Conservation (phyloP, 345 rosid genomes). For the Sisymbrium irio region DNA sequence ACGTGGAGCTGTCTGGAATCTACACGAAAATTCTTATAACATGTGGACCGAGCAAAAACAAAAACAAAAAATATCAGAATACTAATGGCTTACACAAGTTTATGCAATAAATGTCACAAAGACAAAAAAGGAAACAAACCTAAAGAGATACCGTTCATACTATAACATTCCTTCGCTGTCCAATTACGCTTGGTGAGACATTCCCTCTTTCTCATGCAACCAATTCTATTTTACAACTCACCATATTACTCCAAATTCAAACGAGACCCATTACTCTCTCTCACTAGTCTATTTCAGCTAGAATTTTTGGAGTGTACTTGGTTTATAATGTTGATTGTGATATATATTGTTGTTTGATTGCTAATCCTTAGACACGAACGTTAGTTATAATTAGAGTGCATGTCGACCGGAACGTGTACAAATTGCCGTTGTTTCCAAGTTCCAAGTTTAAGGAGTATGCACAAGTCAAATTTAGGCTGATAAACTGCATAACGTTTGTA, state of each 20-base stretch:
- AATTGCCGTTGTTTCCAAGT: conserved; percentile 5
- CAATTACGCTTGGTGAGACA: conserved; percentile 29
- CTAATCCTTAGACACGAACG: conserved; percentile 17
- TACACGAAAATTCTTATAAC: conserved; percentile 13
- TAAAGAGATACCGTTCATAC: conserved; percentile 39
- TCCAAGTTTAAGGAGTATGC: neutral
- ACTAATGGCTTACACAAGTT: conserved; percentile 16
- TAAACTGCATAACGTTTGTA: conserved; percentile 5
- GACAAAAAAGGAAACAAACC: conserved; percentile 17
- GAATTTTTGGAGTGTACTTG: conserved; percentile 25
- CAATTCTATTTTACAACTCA: conserved; percentile 13
- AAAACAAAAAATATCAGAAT: conserved; percentile 12
- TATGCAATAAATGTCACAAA: conserved; percentile 11
- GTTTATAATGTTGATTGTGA: conserved; percentile 20
- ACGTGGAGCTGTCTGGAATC: conserved; percentile 35
- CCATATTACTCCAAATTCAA: conserved; percentile 4
- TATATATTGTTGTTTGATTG: conserved; percentile 19
- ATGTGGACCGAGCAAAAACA: conserved; percentile 24
- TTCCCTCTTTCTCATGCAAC: conserved; percentile 41
- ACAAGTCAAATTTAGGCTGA: conserved; percentile 22
- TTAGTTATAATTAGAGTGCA: conserved; percentile 12
- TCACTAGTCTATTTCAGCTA: neutral
- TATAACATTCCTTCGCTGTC: conserved; percentile 35
- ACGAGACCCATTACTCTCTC: neutral
- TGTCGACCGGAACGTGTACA: conserved; percentile 32